phyloP scores from a whole-genome alignment of 805 yeast species.

The Lipomyces chichibuensis region DNA sequence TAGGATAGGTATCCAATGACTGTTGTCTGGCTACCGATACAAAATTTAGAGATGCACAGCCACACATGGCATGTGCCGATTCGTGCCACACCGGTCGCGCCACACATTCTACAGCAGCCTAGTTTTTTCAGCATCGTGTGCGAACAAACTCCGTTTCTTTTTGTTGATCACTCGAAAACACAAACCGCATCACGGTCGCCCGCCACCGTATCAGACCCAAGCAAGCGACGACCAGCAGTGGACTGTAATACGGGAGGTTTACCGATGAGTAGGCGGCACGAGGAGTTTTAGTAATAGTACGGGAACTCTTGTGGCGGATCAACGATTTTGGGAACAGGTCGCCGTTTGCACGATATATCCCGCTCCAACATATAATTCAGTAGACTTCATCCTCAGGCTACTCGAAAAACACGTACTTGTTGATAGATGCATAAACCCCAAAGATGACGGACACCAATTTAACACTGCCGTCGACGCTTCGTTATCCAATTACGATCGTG shows the following conservation, averaged over 20 bases:
- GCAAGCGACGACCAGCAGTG: background rate
- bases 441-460: conserved; percentile 49
- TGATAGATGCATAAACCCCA: background rate
- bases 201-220: background rate
- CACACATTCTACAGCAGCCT: background rate
- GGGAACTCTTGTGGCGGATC: background rate
- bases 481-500: conserved; percentile 69
- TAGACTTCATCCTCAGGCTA: background rate
- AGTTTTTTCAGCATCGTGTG: no score
- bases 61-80: background rate
- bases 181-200: background rate
- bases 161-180: background rate
- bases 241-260: background rate
- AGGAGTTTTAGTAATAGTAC: background rate
- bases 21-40: background rate
- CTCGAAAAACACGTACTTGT: background rate
- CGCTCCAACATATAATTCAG: background rate
- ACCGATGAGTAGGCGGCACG: background rate
- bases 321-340: background rate
- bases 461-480: conserved; percentile 61
- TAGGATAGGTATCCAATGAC: background rate
- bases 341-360: background rate
- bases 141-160: no score
- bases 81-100: background rate
- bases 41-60: background rate